Base-by-base conservation (phyloP, 2,329 filamentous ascomycete genomes). In the Fusarium nodosum region DNA sequence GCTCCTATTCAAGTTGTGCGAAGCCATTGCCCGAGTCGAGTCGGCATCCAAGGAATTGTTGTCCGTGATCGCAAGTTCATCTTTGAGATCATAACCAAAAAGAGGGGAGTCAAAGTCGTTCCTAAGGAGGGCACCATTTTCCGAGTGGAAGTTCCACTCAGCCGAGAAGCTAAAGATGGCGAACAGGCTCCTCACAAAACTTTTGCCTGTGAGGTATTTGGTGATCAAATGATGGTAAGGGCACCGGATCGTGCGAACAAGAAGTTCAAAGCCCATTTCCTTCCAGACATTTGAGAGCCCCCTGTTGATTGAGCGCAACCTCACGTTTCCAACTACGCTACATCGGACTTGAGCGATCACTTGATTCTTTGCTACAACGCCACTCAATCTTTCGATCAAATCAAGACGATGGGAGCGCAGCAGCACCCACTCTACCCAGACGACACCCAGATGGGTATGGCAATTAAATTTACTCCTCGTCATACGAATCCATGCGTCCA, bases 41-140 rank as follows among this genome's bases (percentile, higher is more conserved):
- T 99, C 1, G 95, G 96, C 0, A 80, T 95, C 56, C 88, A 85
- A 73, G 96, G 96, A 18, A 95, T 98, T 72, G 92, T 98, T 64
- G 89, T 97, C 41, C 90, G 93, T 77, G 96, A 99, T 81, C 91
- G 92, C 53, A 93, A 91, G 77, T 95, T 92, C 75, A 90, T 91
- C 2, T 93, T 98, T 79, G 92, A 97, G 78, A 82, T 99, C 65
- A 86, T 98, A 39, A 97, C 93, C 4, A 83, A 79, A 74, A 85
- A 84, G 71, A 86, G 94, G 79, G 83, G 86, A 70, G 75, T 96
- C 44, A 97, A 96, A 82, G 84, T 88, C 41, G 85, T 98, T 59
- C 95, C 96, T 5, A 99, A 99, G 77, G 94, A 97, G 77, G 91
- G 94, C 39, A 95, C 94, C 0, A 85, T 95, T 20, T 98, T 99